Conservation (phyloP, 352 stramenopile species). For the Hyaloperonospora arabidopsidis region DNA sequence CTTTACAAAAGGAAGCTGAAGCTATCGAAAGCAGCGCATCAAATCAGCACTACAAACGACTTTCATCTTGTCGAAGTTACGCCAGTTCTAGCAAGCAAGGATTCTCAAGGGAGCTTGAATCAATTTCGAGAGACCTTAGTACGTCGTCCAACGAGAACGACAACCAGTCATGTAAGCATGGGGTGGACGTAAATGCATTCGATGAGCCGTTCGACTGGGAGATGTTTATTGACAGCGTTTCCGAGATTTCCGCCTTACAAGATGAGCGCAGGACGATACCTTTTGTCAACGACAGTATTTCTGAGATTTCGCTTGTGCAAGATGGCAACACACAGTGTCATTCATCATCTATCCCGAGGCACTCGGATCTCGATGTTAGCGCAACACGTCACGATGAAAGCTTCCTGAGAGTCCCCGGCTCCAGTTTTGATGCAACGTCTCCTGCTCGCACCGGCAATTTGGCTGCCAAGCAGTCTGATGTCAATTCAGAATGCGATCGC, state of each 20-base stretch:
- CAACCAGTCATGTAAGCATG: conserved; percentile 8
- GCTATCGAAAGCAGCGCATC: conserved; percentile 7
- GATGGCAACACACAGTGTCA: conserved; percentile 16
- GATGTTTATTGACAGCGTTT: conserved; percentile 53
- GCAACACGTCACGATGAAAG: conserved; percentile 22
- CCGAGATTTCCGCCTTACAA: conserved; percentile 26
- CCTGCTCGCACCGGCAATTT: conserved; percentile 6
- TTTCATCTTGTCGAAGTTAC: conserved; percentile 7
- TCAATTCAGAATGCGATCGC: background rate
- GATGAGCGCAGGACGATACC: conserved; percentile 7
- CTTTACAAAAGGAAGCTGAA: conserved; percentile 17
- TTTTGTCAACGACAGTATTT: no score
- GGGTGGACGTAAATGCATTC: conserved; percentile 9
- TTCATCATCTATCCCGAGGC: conserved; percentile 5
- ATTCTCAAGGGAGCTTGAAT: conserved; percentile 19
- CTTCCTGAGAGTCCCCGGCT: conserved; percentile 4
- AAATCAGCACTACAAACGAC: background rate
- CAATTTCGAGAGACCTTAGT: conserved; percentile 16
- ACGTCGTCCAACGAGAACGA: conserved; percentile 12
- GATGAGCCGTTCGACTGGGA: conserved; percentile 49
- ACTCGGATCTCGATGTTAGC: conserved; percentile 20
- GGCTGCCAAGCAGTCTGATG: conserved; percentile 7
- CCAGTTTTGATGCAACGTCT: background rate
- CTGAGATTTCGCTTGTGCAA: conserved; percentile 23
- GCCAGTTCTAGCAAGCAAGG: conserved; percentile 8